Conservation (phyloP, 1,284 basidiomycete species). For the Cystobasidium sp. region DNA sequence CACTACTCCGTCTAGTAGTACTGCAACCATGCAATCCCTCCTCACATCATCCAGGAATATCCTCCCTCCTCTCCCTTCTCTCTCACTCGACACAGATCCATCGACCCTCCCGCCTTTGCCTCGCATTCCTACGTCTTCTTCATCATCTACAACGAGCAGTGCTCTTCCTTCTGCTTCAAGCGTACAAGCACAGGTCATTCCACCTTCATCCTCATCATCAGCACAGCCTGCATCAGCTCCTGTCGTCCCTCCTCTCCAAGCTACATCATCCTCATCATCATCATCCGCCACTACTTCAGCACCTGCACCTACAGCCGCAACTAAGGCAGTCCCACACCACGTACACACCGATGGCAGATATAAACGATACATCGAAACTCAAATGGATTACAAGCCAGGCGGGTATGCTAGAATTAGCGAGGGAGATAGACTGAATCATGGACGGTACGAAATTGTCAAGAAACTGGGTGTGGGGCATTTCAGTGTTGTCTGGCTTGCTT, state of each 20-base stretch:
- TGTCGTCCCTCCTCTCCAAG: neutral
- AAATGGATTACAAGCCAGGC: slow-evolving; percentile 27
- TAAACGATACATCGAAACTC: slow-evolving; percentile 23
- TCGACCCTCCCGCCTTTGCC: neutral
- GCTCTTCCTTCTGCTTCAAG: neutral
- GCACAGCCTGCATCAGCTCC: neutral
- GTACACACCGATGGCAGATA: slow-evolving; percentile 8
- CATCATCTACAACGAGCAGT: neutral
- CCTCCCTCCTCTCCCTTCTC: neutral
- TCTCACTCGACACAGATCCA: neutral
- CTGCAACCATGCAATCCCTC: neutral
- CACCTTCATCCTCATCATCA: neutral
- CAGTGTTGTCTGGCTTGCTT: slow-evolving; percentile 32
- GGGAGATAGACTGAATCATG: slow-evolving; percentile 25
- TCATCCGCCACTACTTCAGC: neutral
- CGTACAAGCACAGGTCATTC: neutral
- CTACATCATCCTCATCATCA: neutral
- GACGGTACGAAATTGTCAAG: slow-evolving; percentile 27
- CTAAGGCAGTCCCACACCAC: neutral
- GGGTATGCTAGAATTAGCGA: slow-evolving; percentile 32
- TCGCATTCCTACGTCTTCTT: neutral
- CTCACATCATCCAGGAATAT: slow-evolving; percentile 6
- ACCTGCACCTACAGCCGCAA: neutral
- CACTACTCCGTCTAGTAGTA: too few relatives aligned
- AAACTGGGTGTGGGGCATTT: slow-evolving; percentile 41